Evolutionary conservation across 257 asterid species (phyloP).

Genomic region (Primulina tabacum): DNA sequence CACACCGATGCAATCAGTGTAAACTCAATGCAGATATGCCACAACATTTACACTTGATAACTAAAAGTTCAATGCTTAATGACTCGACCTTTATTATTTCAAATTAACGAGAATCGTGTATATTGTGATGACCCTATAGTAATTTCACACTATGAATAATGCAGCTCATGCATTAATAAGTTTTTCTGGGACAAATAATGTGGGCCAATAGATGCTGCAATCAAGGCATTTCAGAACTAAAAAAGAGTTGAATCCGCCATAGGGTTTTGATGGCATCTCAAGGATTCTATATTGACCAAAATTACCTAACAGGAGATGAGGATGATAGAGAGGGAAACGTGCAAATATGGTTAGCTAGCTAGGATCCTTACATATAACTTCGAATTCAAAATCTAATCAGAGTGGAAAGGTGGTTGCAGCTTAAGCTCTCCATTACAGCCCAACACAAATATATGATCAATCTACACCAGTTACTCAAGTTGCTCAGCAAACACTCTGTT

Average conservation of each 20-base stretch:
- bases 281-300: neutral
- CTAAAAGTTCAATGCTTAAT: neutral
- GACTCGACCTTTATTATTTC: neutral
- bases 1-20: neutral
- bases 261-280: neutral
- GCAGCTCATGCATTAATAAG: constrained; percentile 9
- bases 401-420: neutral
- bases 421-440: neutral
- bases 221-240: neutral
- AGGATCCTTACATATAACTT: neutral
- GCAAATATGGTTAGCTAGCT: neutral
- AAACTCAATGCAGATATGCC: neutral
- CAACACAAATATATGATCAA: neutral
- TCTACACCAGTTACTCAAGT: neutral
- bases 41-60: neutral
- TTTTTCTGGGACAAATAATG: neutral
- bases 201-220: neutral
- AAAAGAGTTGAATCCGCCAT: neutral
- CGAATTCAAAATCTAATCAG: neutral
- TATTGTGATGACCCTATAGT: neutral
- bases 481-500: neutral
- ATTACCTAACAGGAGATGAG: neutral
- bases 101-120: constrained; percentile 1
- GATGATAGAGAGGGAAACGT: neutral
- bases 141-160: neutral